Percentiles rank a stretch among this genome's conserved stretches.
phyloP scores from a whole-genome alignment of 2,329 filamentous ascomycete species.

The Knoxdaviesia capensis region DNA sequence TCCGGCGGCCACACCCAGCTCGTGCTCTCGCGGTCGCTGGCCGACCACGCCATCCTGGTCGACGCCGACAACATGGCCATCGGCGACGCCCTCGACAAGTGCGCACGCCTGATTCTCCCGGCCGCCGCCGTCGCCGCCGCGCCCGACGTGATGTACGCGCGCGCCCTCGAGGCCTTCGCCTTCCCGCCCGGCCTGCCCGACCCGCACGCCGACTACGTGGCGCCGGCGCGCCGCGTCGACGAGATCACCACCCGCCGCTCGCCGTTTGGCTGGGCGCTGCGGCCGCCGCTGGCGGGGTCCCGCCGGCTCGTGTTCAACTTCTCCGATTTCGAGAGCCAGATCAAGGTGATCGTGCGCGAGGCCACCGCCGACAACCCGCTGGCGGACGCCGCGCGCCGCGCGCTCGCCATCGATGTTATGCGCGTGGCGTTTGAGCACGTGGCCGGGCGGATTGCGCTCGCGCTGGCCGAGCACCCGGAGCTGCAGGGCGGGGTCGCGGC shows the following conservation, averaged over 20 bases:
- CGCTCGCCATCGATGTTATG: slow-evolving; percentile 57
- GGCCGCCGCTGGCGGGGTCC: slow-evolving; percentile 41
- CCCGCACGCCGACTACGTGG: slow-evolving; percentile 28
- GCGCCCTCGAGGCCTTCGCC: slow-evolving; percentile 59
- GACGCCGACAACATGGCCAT: slow-evolving; percentile 64
- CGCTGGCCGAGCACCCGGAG: slow-evolving; percentile 20
- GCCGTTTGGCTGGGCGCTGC: slow-evolving; percentile 39
- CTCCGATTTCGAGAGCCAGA: slow-evolving; percentile 45
- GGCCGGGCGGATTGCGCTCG: slow-evolving; percentile 51
- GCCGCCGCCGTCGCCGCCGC: slow-evolving; percentile 27
- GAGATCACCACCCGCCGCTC: slow-evolving; percentile 22
- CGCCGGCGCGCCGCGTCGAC: slow-evolving; percentile 35
- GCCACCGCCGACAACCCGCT: slow-evolving; percentile 22
- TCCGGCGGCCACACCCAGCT: slow-evolving; percentile 87
- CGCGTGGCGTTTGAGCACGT: slow-evolving; percentile 75
- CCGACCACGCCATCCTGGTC: slow-evolving; percentile 53
- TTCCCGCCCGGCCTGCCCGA: slow-evolving; percentile 28
- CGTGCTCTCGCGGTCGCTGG: slow-evolving; percentile 49
- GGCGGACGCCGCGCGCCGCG: slow-evolving; percentile 37
- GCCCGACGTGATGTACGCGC: slow-evolving; percentile 59
- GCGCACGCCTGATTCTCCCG: slow-evolving; percentile 58
- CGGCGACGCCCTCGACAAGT: slow-evolving; percentile 79
- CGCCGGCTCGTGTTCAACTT: slow-evolving; percentile 52
- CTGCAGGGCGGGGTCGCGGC: slow-evolving; percentile 6
- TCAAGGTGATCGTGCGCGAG: slow-evolving; percentile 31